Evolutionary conservation across 352 stramenopile species (phyloP).

Genomic region (Lagenidium sp.): DNA sequence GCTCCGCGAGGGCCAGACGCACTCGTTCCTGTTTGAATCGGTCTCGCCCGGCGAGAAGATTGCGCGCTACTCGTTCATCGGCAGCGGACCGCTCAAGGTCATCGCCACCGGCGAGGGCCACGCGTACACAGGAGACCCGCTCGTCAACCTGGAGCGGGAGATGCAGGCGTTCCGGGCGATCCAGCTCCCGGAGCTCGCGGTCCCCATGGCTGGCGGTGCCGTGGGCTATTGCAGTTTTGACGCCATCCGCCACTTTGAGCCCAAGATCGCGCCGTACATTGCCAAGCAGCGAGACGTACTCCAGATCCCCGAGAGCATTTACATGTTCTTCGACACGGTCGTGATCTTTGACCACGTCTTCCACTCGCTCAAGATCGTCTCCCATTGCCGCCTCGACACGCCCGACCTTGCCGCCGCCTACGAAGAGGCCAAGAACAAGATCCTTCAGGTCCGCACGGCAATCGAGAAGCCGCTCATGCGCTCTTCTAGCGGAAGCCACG

Average conservation of each 20-base stretch:
- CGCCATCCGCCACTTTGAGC: constrained; percentile 84
- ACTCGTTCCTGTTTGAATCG: constrained; percentile 85
- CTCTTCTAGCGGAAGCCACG: constrained; percentile 43
- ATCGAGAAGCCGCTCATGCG: constrained; percentile 55
- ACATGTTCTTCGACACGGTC: constrained; percentile 88
- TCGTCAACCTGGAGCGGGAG: constrained; percentile 69
- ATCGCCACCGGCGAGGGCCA: constrained; percentile 54
- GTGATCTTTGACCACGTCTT: constrained; percentile 89
- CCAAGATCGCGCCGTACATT: constrained; percentile 69
- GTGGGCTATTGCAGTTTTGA: constrained; percentile 88
- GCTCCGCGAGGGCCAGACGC: constrained; percentile 60
- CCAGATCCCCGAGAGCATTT: constrained; percentile 81
- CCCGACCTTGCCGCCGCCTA: constrained; percentile 56
- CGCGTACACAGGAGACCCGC: constrained; percentile 54
- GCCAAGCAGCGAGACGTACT: constrained; percentile 71
- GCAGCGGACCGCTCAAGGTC: constrained; percentile 72
- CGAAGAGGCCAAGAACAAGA: constrained; percentile 62
- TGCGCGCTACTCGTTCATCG: constrained; percentile 86
- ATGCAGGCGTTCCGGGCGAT: constrained; percentile 69
- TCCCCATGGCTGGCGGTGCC: constrained; percentile 82
- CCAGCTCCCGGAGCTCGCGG: constrained; percentile 53
- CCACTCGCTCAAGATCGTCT: constrained; percentile 87
- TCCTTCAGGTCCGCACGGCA: constrained; percentile 45
- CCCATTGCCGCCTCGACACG: constrained; percentile 67
- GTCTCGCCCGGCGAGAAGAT: constrained; percentile 82